These are phyloP conservation scores for Coemansia sp. DNA, from an alignment of 192 early-diverging fungal genomes.

Conservation along the genomic window DNA sequence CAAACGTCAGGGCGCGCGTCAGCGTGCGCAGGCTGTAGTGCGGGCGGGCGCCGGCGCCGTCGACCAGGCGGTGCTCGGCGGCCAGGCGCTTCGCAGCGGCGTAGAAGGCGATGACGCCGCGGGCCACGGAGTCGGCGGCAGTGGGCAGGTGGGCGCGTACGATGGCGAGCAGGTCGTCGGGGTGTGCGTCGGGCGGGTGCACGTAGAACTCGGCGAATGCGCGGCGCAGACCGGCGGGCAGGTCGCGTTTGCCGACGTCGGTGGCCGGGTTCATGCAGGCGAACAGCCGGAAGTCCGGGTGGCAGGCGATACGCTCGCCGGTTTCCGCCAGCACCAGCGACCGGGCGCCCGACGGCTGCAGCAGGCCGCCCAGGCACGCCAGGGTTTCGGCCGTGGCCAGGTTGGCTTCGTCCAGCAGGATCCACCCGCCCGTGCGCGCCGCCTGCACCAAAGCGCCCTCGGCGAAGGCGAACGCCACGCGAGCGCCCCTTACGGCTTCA, in stretches of 20 bases:
- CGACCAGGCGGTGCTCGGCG: constrained; percentile 69
- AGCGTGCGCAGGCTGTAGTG: constrained; percentile 94
- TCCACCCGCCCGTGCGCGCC: constrained; percentile 89
- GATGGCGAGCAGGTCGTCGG: constrained; percentile 80
- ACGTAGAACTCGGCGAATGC: constrained; percentile 97
- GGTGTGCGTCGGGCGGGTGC: constrained; percentile 78
- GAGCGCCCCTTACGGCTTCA: constrained; percentile 55
- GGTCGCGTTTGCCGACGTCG: constrained; percentile 95
- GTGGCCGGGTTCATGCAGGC: constrained; percentile 99
- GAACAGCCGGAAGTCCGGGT: constrained; percentile 92
- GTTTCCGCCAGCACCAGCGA: constrained; percentile 88
- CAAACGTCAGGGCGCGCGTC: constrained; percentile 82
- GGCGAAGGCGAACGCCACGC: constrained; percentile 88
- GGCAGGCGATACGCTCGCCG: constrained; percentile 85
- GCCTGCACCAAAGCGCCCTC: constrained; percentile 93
- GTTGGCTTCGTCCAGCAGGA: constrained; percentile 97
- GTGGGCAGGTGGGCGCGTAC: constrained; percentile 71
- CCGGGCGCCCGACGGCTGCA: constrained; percentile 68
- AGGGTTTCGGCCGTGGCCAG: constrained; percentile 94
- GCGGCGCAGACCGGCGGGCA: constrained; percentile 86
- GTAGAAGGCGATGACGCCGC: constrained; percentile 81
- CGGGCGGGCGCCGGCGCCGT: constrained; percentile 83
- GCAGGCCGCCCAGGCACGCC: constrained; percentile 83
- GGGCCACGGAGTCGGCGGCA: constrained; percentile 32
- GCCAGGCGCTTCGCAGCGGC: constrained; percentile 68